Conservation (phyloP, 331 rosid species). For the Cydonia oblonga region DNA sequence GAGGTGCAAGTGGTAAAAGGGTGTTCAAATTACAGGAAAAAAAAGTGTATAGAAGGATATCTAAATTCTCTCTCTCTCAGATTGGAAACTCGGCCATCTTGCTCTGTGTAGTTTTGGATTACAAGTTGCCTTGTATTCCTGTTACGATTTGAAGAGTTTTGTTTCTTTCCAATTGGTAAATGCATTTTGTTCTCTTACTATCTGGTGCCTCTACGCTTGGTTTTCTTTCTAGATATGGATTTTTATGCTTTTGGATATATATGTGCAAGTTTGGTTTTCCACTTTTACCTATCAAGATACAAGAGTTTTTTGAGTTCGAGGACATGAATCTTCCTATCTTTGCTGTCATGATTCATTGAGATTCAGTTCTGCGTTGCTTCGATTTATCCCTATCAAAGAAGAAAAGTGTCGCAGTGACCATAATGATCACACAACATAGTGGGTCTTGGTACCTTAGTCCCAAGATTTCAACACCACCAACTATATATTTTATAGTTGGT, state of each 20-base stretch:
- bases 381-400: not conserved
- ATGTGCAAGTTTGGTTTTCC: not conserved
- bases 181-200: not conserved
- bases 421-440: too few species aligned
- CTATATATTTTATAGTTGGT: not conserved
- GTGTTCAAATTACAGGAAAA: constrained; percentile 6
- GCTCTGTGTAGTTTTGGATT: not conserved
- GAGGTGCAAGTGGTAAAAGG: constrained; percentile 10
- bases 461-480: not conserved
- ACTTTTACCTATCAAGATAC: not conserved
- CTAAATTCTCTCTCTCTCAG: not conserved
- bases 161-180: not conserved
- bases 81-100: not conserved
- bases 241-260: not conserved
- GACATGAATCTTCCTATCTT: not conserved
- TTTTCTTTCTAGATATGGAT: not conserved
- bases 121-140: not conserved
- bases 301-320: not conserved
- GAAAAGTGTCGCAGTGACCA: too few species aligned
- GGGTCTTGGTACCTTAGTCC: not conserved
- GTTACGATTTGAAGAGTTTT: not conserved
- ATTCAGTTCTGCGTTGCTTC: not conserved
- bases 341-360: not conserved
- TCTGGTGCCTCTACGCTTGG: not conserved
- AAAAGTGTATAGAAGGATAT: not conserved